phyloP scores from a whole-genome alignment of 2,329 filamentous ascomycete genomes.

The Ambrosiella cleistominuta region DNA sequence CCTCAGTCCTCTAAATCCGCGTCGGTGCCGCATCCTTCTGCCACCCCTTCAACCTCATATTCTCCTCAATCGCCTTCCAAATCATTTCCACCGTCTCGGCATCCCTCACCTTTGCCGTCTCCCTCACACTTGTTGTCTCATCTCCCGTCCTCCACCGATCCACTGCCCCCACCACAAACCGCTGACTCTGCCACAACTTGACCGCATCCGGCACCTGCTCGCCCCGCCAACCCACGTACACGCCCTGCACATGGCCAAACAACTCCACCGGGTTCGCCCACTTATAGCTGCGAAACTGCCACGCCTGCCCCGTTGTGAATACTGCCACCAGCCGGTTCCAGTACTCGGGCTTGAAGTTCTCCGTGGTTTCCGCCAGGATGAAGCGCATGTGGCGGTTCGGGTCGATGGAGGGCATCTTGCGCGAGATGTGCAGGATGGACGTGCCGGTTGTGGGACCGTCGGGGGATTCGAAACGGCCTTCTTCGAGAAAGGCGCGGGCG shows the following conservation, averaged over 20 bases:
- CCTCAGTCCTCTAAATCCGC: conserved; percentile 23
- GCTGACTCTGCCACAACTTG: conserved; percentile 59
- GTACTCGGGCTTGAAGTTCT: conserved; percentile 95
- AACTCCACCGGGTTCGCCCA: conserved; percentile 80
- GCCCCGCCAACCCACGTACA: conserved; percentile 83
- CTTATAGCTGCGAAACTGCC: conserved; percentile 98
- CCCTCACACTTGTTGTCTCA: conserved; percentile 21
- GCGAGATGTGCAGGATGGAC: conserved; percentile 74
- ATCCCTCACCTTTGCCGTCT: conserved; percentile 58
- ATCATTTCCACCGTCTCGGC: conserved; percentile 83
- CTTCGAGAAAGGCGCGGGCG: conserved; percentile 82
- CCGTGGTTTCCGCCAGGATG: conserved; percentile 82
- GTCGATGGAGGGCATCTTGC: conserved; percentile 54
- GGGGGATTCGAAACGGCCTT: conserved; percentile 62
- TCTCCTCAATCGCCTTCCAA: conserved; percentile 74
- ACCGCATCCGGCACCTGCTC: conserved; percentile 65
- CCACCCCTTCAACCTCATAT: conserved; percentile 79
- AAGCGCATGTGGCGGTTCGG: conserved; percentile 64
- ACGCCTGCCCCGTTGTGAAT: conserved; percentile 91
- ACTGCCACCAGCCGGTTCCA: conserved; percentile 91
- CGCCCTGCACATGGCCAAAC: conserved; percentile 71
- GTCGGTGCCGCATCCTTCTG: conserved; percentile 49
- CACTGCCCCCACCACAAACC: conserved; percentile 61
- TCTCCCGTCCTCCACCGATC: conserved; percentile 55
- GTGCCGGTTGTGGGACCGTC: conserved; percentile 50